Evolutionary conservation across 805 yeast genomes (phyloP), one percentile per base, ranked within the genome.

Genomic region (Starmera quercuum): DNA sequence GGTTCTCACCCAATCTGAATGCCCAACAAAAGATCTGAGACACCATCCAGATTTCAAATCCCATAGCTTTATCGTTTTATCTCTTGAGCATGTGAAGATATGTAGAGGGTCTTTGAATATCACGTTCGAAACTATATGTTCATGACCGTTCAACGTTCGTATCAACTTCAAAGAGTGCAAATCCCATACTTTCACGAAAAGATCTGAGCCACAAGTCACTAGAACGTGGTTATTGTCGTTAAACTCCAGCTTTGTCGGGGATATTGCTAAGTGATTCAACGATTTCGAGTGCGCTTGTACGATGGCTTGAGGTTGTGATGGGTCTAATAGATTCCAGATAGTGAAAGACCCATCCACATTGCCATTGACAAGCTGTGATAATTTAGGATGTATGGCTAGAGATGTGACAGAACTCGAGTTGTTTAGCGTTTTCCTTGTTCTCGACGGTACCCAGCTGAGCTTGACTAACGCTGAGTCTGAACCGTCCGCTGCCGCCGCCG

Each of bases 1-100:
- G 9, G 73, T 64, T 37, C 95, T 63, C 4, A 86, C 86, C 97
- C 97, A 88, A 43, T 86, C 95, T 8, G 83, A 71, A 56, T 88
- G 97, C 1, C 88, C 90, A 12, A 71, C 66, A 36, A 86, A 73
- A 1, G 83, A 73, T 39, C 70, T 68, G 13, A 74, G 44, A 39
- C 86, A 73, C 66, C 73, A 76, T 0, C 95, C 95, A 4, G 75
- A 66, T 3, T 63, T 56, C 6, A 80, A 49, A 54, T 83, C 83
- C 88, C 88, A 82, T 3, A 75, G 47, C 45, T 69, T 76, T 6
- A 79, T 67, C 2, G 78, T 51, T 7, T 62, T 64, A 47, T 82
- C 90, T 37, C 88, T 61, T 1, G 86, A 78, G 20, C 76, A 75
- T 10, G 81, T 72, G 34, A 78, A 71, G 13, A 80, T 50, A 12